Evolutionary conservation across 2,329 filamentous ascomycete genomes (phyloP).

Genomic region (Monilinia laxa): DNA sequence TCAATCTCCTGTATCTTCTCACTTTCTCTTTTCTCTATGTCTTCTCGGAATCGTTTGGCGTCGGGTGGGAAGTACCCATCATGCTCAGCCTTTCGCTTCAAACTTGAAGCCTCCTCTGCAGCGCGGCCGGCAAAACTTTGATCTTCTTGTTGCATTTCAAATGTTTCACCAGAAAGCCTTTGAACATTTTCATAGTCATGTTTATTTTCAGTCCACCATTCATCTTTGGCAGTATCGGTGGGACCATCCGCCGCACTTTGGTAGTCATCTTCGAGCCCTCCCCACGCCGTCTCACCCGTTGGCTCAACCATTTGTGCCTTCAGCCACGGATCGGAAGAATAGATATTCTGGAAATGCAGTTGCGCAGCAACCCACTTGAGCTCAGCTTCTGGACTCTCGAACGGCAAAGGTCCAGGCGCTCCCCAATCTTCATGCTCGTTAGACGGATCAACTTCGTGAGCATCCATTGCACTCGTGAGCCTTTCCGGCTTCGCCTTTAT

Average conservation of each 20-base stretch:
- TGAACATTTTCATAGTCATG: background rate
- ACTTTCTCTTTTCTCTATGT: background rate
- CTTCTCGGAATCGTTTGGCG: conserved; percentile 12
- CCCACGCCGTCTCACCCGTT: conserved; percentile 16
- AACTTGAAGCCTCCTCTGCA: background rate
- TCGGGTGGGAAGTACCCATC: conserved; percentile 17
- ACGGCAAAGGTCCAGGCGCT: conserved; percentile 21
- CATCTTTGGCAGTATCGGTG: background rate
- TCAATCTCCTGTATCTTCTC: background rate
- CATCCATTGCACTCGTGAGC: background rate
- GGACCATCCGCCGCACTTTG: background rate
- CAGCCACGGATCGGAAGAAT: background rate
- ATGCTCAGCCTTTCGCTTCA: conserved; percentile 2
- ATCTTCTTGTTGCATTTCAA: background rate
- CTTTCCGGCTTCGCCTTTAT: conserved; percentile 8
- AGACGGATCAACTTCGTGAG: background rate
- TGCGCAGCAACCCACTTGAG: conserved; percentile 22
- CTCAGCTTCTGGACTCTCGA: conserved; percentile 11
- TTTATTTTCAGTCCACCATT: background rate
- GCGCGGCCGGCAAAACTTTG: background rate
- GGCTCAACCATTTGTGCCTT: conserved; percentile 12
- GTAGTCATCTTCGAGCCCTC: background rate
- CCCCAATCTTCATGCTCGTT: conserved; percentile 8
- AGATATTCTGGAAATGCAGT: conserved; percentile 4
- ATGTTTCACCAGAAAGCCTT: background rate